These are phyloP conservation scores for Yamadazyma taylorii DNA, from an alignment of 1,139 yeast species.

Conservation along the genomic window DNA sequence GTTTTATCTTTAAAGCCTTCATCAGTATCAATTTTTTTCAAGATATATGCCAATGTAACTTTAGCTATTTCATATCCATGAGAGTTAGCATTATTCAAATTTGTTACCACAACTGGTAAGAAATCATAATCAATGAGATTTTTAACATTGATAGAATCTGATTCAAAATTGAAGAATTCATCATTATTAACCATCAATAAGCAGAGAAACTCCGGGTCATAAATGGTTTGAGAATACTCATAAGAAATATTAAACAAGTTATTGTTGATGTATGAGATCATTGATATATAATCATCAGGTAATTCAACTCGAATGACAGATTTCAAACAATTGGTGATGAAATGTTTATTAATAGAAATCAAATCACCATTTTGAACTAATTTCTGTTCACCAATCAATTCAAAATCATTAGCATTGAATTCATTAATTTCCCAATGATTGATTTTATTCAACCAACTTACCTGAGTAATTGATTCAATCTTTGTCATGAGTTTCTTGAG, in stretches of 20 bases:
- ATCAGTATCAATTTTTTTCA: conserved; percentile 32
- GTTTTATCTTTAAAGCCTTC: conserved; percentile 55
- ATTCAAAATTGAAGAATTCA: conserved; percentile 48
- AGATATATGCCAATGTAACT: conserved; percentile 42
- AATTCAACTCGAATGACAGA: conserved; percentile 8
- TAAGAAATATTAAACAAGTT: conserved; percentile 17
- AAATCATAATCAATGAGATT: conserved; percentile 59
- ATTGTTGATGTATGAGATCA: conserved; percentile 12
- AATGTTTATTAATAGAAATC: conserved; percentile 54
- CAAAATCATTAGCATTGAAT: conserved; percentile 40
- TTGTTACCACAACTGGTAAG: conserved; percentile 56
- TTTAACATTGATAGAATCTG: conserved; percentile 47
- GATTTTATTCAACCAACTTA: conserved; percentile 60
- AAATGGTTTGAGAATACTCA: conserved; percentile 28
- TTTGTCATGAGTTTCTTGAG: conserved; percentile 53
- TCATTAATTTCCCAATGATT: conserved; percentile 66
- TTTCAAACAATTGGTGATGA: conserved; percentile 39
- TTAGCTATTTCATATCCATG: conserved; percentile 7
- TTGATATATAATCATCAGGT: conserved; percentile 11
- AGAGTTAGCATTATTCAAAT: conserved; percentile 39
- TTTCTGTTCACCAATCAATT: conserved; percentile 42
- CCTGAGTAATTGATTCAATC: conserved; percentile 53
- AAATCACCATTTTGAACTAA: conserved; percentile 47
- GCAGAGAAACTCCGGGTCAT: conserved; percentile 64
- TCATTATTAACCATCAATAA: conserved; percentile 59